Evolutionary conservation across 176 grass and related monocot genomes (phyloP).

Genomic region (barley (Hordeum vulgare)): MorexV3_pseudomolecules_assembly NC_058523.1:423857511-423858010

Average conservation of each 20-base stretch:
- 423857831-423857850: constrained; percentile 78
- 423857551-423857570: constrained; percentile 17
- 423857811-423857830: constrained; percentile 79
- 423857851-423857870: constrained; percentile 64
- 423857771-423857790: constrained; percentile 65
- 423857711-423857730: constrained; percentile 94
- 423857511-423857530: constrained; percentile 13
- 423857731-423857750: constrained; percentile 68
- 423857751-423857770: constrained; percentile 58
- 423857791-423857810: constrained; percentile 52
- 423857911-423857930: constrained; percentile 93
- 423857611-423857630: constrained; percentile 55
- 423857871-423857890: constrained; percentile 72
- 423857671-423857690: constrained; percentile 85
- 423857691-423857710: constrained; percentile 90
- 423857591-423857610: constrained; percentile 57
- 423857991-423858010: constrained; percentile 43
- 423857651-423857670: constrained; percentile 91
- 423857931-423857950: constrained; percentile 69
- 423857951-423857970: constrained; percentile 49
- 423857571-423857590: neutral
- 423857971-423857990: constrained; percentile 36
- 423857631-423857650: constrained; percentile 74
- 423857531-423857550: constrained; percentile 6
- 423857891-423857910: constrained; percentile 92